Evolutionary conservation across 768 basidiomycete genomes (phyloP).

Genomic region (Lactifluus piperatus): DNA sequence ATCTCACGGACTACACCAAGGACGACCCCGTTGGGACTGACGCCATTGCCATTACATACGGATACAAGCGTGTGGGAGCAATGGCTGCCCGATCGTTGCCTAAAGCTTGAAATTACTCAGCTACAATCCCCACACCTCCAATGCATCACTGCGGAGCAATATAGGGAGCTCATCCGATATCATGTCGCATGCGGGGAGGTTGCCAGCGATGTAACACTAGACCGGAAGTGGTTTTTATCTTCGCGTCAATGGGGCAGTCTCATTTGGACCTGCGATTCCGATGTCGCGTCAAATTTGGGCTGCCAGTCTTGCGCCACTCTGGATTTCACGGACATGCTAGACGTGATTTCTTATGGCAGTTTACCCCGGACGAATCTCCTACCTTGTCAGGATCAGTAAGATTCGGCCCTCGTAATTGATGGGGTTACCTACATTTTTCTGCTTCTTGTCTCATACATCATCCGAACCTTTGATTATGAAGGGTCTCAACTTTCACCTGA

Average conservation of each 20-base stretch:
- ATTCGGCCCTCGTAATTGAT: too few species aligned
- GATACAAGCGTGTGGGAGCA: neutral
- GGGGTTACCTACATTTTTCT: too few species aligned
- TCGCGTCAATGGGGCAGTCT: neutral
- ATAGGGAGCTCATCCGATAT: neutral
- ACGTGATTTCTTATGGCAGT: too few species aligned
- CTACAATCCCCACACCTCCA: neutral
- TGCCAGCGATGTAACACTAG: neutral
- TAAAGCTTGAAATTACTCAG: neutral
- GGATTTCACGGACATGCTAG: too few species aligned
- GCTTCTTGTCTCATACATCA: too few species aligned
- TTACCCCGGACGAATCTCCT: too few species aligned
- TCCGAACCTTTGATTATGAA: too few species aligned
- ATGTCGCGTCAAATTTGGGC: neutral
- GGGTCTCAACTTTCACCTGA: too few species aligned
- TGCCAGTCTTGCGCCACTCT: neutral
- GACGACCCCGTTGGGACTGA: conserved; percentile 13
- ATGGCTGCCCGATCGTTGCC: neutral
- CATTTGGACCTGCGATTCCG: neutral
- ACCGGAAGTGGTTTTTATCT: neutral
- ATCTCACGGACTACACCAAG: neutral
- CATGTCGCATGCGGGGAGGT: neutral
- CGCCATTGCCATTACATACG: conserved; percentile 1
- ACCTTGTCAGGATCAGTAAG: too few species aligned
- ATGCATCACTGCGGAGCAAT: neutral